These are phyloP conservation scores for Geosiphon pyriformis DNA, from an alignment of 192 early-diverging fungal genomes.

Conservation along the genomic window DNA sequence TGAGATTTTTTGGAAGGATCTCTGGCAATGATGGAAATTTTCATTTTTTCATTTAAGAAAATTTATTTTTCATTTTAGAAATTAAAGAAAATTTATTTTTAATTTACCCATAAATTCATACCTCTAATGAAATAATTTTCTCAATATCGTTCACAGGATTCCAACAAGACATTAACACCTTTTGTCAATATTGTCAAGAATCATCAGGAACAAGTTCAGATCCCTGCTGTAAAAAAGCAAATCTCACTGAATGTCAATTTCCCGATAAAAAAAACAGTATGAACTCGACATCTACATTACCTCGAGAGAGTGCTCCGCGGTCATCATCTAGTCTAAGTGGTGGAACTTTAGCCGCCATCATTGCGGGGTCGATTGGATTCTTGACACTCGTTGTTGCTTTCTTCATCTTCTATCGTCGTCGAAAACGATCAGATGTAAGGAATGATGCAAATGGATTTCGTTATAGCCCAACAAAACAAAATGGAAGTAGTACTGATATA, in stretches of 20 bases:
- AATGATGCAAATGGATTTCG: too few species aligned
- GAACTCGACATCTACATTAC: not conserved
- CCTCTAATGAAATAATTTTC: not conserved
- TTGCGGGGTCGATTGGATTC: not conserved
- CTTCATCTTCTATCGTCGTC: too few species aligned
- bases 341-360: not conserved
- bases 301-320: not conserved
- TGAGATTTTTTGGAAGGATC: not conserved
- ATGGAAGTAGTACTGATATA: too few species aligned
- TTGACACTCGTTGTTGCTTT: not conserved
- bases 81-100: not conserved
- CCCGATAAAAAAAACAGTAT: not conserved
- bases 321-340: not conserved
- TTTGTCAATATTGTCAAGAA: conserved; percentile 11
- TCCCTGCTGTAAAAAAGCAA: not conserved
- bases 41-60: not conserved
- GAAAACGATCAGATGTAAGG: too few species aligned
- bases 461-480: too few species aligned
- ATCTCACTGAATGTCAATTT: not conserved
- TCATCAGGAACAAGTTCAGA: too few species aligned
- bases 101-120: not conserved
- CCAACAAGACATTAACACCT: not conserved
- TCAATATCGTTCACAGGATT: conserved; percentile 2
- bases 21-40: conserved; percentile 2
- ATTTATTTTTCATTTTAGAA: too few species aligned